Evolutionary conservation across 495 filamentous ascomycete genomes (phyloP).

Genomic region (Tuber melanosporum): DNA sequence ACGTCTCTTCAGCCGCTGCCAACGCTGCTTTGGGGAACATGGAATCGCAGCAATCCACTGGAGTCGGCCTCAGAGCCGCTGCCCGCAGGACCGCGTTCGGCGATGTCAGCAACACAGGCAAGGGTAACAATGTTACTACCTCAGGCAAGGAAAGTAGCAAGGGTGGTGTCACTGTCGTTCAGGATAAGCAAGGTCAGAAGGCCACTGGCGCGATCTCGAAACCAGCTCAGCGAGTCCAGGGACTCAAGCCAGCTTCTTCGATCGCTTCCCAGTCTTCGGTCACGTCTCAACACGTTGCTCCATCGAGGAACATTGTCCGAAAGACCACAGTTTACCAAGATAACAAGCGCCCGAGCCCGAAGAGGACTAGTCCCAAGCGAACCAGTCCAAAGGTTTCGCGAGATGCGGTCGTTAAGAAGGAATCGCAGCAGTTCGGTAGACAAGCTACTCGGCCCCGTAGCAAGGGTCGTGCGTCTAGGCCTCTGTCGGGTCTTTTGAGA

Average conservation of each 20-base stretch:
- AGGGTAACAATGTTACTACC: conserved; percentile 44
- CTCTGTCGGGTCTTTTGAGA: conserved; percentile 29
- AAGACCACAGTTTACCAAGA: conserved; percentile 70
- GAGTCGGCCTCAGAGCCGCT: conserved; percentile 57
- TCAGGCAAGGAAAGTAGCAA: conserved; percentile 50
- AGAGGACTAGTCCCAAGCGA: conserved; percentile 34
- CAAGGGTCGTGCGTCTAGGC: conserved; percentile 28
- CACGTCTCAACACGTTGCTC: conserved; percentile 21
- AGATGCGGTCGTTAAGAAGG: conserved; percentile 38
- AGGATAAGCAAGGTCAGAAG: conserved; percentile 40
- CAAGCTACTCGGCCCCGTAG: conserved; percentile 25
- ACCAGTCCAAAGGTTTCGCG: conserved; percentile 37
- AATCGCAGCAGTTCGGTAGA: conserved; percentile 28
- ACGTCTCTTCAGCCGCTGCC: conserved; percentile 49
- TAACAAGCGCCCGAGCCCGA: conserved; percentile 38
- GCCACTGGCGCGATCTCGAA: conserved; percentile 38
- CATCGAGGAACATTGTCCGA: conserved; percentile 48
- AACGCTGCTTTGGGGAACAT: conserved; percentile 54
- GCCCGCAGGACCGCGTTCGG: conserved; percentile 71
- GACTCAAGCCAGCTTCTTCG: conserved; percentile 29
- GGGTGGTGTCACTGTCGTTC: conserved; percentile 23
- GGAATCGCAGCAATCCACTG: conserved; percentile 44
- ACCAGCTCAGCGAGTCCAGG: conserved; percentile 33
- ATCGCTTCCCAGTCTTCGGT: conserved; percentile 10
- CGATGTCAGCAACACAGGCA: conserved; percentile 69